A percentile compares a stretch with the other conserved stretches of the same genome.
phyloP scores from a whole-genome alignment of 768 basidiomycete species.

The Nevesoporus exiguus region DNA sequence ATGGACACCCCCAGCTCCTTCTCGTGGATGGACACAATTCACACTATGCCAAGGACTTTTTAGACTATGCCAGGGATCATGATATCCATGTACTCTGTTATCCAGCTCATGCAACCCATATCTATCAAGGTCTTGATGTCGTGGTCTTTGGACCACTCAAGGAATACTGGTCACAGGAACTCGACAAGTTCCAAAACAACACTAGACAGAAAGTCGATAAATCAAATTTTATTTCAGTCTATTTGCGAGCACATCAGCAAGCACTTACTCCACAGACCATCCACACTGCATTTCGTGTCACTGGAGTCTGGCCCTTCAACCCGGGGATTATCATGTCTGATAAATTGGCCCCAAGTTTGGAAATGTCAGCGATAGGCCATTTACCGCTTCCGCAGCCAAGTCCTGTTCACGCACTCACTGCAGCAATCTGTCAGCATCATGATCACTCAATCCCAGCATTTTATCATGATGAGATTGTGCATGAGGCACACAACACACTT shows the following conservation, averaged over 20 bases:
- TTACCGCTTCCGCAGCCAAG: neutral
- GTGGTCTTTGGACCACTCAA: conserved; percentile 37
- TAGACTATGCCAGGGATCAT: neutral
- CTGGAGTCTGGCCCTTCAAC: neutral
- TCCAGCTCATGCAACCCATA: too few species aligned
- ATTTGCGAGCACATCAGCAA: neutral
- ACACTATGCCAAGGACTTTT: neutral
- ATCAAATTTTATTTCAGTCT: neutral
- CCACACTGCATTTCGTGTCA: neutral
- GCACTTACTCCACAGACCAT: neutral
- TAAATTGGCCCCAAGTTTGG: neutral
- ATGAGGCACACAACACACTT: neutral
- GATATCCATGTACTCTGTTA: neutral
- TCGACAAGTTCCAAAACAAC: neutral
- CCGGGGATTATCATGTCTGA: neutral
- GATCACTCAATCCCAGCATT: too few species aligned
- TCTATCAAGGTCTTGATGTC: too few species aligned
- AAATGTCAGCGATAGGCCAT: neutral
- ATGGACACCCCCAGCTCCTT: too few species aligned
- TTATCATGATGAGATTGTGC: too few species aligned
- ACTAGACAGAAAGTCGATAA: neutral
- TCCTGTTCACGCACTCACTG: neutral
- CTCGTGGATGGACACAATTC: neutral
- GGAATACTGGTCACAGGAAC: conserved; percentile 20
- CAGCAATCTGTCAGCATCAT: neutral